Evolutionary conservation across 1,139 yeast genomes (phyloP), one percentile per base, ranked within the genome.

Genomic region (Scheffersomyces insectosa): DNA sequence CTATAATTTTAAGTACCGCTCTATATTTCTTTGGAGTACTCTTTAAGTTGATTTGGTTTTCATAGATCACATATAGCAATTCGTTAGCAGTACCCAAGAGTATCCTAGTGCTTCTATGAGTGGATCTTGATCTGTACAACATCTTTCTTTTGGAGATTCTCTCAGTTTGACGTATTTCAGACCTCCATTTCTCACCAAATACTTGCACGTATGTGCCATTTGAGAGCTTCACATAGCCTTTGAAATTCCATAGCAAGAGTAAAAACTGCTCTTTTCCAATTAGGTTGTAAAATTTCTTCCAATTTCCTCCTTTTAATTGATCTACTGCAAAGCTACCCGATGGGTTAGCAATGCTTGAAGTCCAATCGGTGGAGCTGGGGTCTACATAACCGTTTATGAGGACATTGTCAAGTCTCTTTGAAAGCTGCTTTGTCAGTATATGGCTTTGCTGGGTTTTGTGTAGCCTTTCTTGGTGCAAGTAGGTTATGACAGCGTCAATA

Each of bases 261-360:
- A 68, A 33, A 49, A 77, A 76, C 1, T 39, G 42, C 1, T 43
- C 43, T 10, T 45, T 44, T 0, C 82, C 81, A 0, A 77, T 47
- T 1, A 59, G 39, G 1, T 43, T 41, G 43, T 58, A 70, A 0
- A 77, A 44, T 5, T 56, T 48, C 15, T 64, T 62, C 74, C 82
- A 76, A n/a, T 55, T 46, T 5, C 61, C 51, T 2, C 62, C 51
- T 43, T 75, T 75, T 25, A 78, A 48, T 3, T 50, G 45, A 38
- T 62, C 66, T 6, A 58, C 59, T 28, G 53, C 56, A 38, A 66
- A 63, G 39, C 62, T 67, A 1, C 56, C 55, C 20, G 44, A 48
- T 0, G 66, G 62, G 42, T 59, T 66, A 29, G 48, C 46, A 29
- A 47, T 39, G 6, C 43, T 45, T 7, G 52, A 42, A 11, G 57